These are phyloP conservation scores for Diplodia seriata DNA, from an alignment of 2,329 filamentous ascomycete species.

Conservation along the genomic window DNA sequence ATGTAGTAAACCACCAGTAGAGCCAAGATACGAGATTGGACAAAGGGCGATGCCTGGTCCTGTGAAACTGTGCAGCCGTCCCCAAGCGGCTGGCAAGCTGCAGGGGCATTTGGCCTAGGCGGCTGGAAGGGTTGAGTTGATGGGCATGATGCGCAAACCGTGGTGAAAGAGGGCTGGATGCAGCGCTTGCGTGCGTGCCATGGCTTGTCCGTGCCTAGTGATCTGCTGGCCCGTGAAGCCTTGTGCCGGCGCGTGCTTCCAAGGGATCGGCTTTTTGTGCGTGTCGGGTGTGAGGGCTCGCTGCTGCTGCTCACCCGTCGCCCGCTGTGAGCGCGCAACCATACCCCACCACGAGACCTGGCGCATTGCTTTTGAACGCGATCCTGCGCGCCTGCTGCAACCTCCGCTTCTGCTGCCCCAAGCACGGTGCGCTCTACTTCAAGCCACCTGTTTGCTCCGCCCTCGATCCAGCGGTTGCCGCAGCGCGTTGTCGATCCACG, in stretches of 20 bases:
- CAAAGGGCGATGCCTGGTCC: background rate
- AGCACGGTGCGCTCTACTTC: background rate
- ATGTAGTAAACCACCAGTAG: slow-evolving; percentile 24
- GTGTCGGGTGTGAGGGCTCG: background rate
- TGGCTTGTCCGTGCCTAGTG: background rate
- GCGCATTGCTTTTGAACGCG: background rate
- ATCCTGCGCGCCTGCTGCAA: background rate
- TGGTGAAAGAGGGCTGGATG: background rate
- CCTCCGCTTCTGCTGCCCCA: background rate
- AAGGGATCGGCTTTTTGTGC: background rate
- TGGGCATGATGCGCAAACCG: background rate
- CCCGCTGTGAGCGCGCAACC: background rate
- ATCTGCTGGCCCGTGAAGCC: background rate
- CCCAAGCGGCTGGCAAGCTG: too few species aligned
- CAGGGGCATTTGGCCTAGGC: background rate
- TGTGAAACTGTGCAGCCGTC: slow-evolving; percentile 6
- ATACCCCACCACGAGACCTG: slow-evolving; percentile 19
- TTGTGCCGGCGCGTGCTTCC: background rate
- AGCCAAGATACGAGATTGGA: slow-evolving; percentile 20
- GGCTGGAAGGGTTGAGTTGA: slow-evolving; percentile 2
- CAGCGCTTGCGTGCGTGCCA: slow-evolving; percentile 3
- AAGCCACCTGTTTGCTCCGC: background rate
- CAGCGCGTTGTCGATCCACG: background rate
- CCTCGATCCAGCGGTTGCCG: background rate
- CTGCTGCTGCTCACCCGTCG: background rate